These are phyloP conservation scores for Medicago ruthenica DNA, from an alignment of 306 rosid genomes.

Conservation along the genomic window DNA sequence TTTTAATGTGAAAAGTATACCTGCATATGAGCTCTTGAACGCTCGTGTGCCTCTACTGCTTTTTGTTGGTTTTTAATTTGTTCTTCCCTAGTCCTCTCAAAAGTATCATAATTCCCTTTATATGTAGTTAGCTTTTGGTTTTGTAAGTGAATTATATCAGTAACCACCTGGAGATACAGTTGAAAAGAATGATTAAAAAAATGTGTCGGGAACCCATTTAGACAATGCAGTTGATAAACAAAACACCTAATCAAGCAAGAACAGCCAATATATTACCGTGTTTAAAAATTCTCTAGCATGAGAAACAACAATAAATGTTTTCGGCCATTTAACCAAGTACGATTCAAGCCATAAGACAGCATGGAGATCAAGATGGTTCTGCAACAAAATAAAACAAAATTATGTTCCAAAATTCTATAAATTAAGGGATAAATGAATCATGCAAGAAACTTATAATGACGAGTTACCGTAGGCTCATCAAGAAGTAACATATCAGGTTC, in stretches of 20 bases:
- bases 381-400: constrained; percentile 44
- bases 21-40: constrained; percentile 96
- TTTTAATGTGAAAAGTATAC: constrained; percentile 39
- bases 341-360: constrained; percentile 98
- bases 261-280: constrained; percentile 62
- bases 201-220: neutral
- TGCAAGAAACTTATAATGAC: constrained; percentile 29
- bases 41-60: constrained; percentile 92
- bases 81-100: constrained; percentile 92
- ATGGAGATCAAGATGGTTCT: constrained; percentile 99
- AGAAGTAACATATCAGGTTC: constrained; percentile 95
- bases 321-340: constrained; percentile 95
- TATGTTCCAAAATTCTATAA: constrained; percentile 21
- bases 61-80: constrained; percentile 88
- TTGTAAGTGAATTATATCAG: constrained; percentile 91
- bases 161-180: constrained; percentile 74
- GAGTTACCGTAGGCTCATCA: constrained; percentile 92
- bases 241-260: constrained; percentile 25
- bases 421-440: constrained; percentile 34
- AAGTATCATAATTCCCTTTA: constrained; percentile 88
- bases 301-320: constrained; percentile 94
- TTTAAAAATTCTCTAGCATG: constrained; percentile 98
- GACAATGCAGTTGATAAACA: constrained; percentile 27
- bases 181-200: constrained; percentile 38
- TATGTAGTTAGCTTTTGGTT: constrained; percentile 74